phyloP scores from a whole-genome alignment of 1,139 yeast genomes.

The Nakaseomyces uthaithaninus region DNA sequence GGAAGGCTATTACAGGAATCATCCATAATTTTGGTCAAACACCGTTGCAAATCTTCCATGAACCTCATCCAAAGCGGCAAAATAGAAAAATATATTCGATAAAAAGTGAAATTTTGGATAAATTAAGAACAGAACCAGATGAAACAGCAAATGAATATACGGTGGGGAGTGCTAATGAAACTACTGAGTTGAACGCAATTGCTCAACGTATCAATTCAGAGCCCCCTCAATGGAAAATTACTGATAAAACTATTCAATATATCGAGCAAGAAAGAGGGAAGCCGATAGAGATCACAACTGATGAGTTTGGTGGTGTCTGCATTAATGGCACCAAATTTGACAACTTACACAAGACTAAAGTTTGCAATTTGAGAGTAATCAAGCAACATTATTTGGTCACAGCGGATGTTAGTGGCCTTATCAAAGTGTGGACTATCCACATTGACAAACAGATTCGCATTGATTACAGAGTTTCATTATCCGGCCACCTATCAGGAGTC shows the following conservation, averaged over 20 bases:
- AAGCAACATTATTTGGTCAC: constrained; percentile 37
- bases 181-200: background rate
- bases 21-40: constrained; percentile 90
- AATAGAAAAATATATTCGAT: constrained; percentile 12
- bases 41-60: constrained; percentile 58
- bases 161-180: background rate
- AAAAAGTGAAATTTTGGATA: constrained; percentile 9
- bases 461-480: constrained; percentile 30
- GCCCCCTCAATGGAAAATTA: background rate
- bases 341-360: constrained; percentile 18
- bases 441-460: constrained; percentile 4
- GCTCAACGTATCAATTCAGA: background rate
- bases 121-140: background rate
- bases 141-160: no score
- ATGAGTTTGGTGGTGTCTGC: background rate
- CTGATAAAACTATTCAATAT: background rate
- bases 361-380: constrained; percentile 24
- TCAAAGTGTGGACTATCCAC: constrained; percentile 45
- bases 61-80: constrained; percentile 52
- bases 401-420: constrained; percentile 48
- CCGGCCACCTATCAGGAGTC: constrained; percentile 47
- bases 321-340: constrained; percentile 14
- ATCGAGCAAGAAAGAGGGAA: background rate
- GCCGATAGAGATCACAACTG: background rate
- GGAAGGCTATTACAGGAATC: constrained; percentile 68